Base-by-base conservation (phyloP, 371 early-diverging fungal species). In the Mucor saturninus region DNA sequence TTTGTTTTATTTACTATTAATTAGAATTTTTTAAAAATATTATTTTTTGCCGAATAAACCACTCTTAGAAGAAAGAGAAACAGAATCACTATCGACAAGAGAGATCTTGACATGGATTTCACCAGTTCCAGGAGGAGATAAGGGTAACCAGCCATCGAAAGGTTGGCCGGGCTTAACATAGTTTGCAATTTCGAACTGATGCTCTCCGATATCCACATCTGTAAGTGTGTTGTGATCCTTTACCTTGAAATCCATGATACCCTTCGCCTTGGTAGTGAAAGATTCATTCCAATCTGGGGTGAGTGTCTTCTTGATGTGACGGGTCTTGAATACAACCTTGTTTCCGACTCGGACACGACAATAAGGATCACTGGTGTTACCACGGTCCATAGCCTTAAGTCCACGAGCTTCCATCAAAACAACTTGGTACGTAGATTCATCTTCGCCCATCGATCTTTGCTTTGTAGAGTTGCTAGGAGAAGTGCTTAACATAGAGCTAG, bases 241-340 rank as follows among this genome's bases (percentile, higher is more conserved):
- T 32, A 92, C 83, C 40, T 77, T 76, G 46, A 92, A 80, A 31
- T 82, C 78, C 45, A 93, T 53, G 13, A 67, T 53, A 31, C 75
- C 54, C 15, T 75, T 75, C 1, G 82, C 49, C 39, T 71, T 68
- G 10, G 70, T 37, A 21, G 64, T 57, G 50, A 78, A 78, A 3
- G 69, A 61, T 56, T 76, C 79, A 50, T 76, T 61, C 85, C 95
- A 97, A 43, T 71, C 73, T 1, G 94, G 95, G 5, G 83, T 72
- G 21, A 91, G 66, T 4, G 89, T 91, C 73, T 93, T 91, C 76
- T 93, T 91, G 54, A 90, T 81, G 32, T 88, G 87, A 40, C 83
- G 81, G 15, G 96, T 95, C 75, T 93, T 94, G 75, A 79, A 72
- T 30, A 91, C 56, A 2, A 83, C 80, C 68, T 92, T 89, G 54